Evolutionary conservation across 2,329 filamentous ascomycete species (phyloP).

Genomic region (Trichoderma gracile): DNA sequence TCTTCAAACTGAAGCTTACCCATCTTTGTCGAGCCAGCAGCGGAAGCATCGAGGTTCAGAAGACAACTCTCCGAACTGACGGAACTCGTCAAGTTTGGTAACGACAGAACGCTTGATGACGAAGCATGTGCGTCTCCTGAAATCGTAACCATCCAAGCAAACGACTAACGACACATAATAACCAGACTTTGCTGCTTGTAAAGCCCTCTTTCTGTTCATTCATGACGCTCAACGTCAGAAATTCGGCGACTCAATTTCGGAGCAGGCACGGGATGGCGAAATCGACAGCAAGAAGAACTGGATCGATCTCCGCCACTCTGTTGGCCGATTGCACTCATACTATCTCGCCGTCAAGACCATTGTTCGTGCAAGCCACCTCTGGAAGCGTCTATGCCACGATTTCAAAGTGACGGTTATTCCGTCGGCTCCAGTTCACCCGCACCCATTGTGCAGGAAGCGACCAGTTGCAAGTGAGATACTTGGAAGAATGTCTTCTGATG

Average conservation of each 20-base stretch:
- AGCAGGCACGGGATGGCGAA: slow-evolving; percentile 16
- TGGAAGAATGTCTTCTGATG: slow-evolving; percentile 28
- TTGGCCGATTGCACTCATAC: slow-evolving; percentile 34
- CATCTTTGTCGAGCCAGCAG: not conserved
- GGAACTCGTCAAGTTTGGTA: not conserved
- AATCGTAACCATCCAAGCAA: no score
- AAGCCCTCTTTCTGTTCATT: slow-evolving; percentile 11
- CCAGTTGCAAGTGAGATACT: slow-evolving; percentile 31
- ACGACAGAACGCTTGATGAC: not conserved
- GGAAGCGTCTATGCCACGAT: slow-evolving; percentile 38
- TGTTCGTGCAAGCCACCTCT: slow-evolving; percentile 29
- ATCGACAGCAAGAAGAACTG: slow-evolving; percentile 20
- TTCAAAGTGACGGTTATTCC: slow-evolving; percentile 33
- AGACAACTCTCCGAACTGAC: not conserved
- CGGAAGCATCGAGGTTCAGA: not conserved
- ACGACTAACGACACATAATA: not conserved
- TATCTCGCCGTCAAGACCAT: slow-evolving; percentile 28
- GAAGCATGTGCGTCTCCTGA: not conserved
- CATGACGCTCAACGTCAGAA: not conserved
- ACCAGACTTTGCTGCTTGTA: slow-evolving; percentile 14
- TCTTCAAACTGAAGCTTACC: not conserved
- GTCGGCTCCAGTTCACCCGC: slow-evolving; percentile 31
- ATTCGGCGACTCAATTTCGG: slow-evolving; percentile 3
- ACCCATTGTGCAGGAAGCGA: slow-evolving; percentile 29
- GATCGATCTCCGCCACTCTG: slow-evolving; percentile 36